Base-by-base conservation (phyloP, 2,329 filamentous ascomycete genomes). In the Plenodomus lindquistii region DNA sequence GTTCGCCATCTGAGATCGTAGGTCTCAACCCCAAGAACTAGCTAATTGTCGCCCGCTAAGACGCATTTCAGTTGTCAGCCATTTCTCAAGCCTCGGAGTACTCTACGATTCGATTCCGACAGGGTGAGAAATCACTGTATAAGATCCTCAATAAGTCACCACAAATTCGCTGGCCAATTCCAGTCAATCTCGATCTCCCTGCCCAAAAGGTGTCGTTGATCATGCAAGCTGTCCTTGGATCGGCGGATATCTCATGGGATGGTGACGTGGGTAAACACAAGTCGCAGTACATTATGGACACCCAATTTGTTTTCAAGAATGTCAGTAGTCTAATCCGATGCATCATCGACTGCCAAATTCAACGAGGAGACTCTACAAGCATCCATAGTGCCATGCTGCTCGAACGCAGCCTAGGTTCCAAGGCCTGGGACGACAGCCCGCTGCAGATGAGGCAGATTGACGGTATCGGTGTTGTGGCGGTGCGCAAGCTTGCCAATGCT, bases 381-480 rank as follows among this genome's bases (percentile, higher is more conserved):
- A 80, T 85, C 1, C 81, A 81, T 21, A 85, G 85, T 52, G 87
- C 87, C 5, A 79, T 97, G 1, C 88, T 93, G 63, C 80, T 97
- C 5, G 81, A 87, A 40, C 81, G 93, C 47, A 91, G 89, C 55
- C 75, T 97, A 42, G 81, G 84, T 18, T 88, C 91, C 2, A 83
- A 81, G 50, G 80, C 80, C 1, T 96, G 92, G 94, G 94, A 99
- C 63, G 85, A 88, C 27, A 88, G 85, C 2, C 83, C 89, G 0
- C 78, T 87, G 18, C 89, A 97, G 58, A 81, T 99, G 63, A 87
- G 88, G 51, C 93, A 97, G 68, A 80, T 99, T 1, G 84, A 89
- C 0, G 82, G 85, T 2, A 82, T 97, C 52, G 94, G 94, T 0
- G 77, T 84, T 4, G 89, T 86, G 1, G 82, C 83, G n/a, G 85